Conservation (phyloP, 768 basidiomycete genomes). For the Lentinula guzmanii region DNA sequence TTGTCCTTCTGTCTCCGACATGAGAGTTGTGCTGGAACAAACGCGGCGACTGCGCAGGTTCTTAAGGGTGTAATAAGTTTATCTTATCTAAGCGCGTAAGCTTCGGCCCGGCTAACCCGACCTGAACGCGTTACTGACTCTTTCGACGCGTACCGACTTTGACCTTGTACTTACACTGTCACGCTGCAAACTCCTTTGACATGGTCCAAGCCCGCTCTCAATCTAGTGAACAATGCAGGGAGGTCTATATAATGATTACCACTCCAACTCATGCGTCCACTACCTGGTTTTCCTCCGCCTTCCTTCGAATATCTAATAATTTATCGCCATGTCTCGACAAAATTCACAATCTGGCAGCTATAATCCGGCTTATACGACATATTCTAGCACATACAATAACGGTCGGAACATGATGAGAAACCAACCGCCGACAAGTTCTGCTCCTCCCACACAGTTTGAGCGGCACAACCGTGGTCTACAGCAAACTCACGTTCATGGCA, state of each 20-base stretch:
- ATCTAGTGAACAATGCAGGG: background rate
- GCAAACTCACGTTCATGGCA: background rate
- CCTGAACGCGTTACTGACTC: background rate
- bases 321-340: background rate
- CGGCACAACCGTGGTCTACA: background rate
- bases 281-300: background rate
- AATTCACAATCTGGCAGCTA: background rate
- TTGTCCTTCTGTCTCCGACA: background rate
- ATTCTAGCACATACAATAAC: background rate
- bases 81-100: background rate
- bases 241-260: background rate
- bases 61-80: background rate
- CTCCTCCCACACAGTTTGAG: background rate
- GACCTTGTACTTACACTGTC: background rate
- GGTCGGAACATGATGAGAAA: background rate
- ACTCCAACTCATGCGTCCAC: background rate
- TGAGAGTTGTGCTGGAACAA: background rate
- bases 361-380: background rate
- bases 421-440: background rate
- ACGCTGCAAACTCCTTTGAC: background rate
- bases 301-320: background rate
- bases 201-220: background rate
- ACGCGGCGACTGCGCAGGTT: background rate
- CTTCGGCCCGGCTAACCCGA: background rate
- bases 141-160: background rate